Percentiles rank a stretch among this genome's conserved stretches.
Evolutionary conservation across 129 eudicot species (phyloP).

Genomic region (Solidago caesia): DNA sequence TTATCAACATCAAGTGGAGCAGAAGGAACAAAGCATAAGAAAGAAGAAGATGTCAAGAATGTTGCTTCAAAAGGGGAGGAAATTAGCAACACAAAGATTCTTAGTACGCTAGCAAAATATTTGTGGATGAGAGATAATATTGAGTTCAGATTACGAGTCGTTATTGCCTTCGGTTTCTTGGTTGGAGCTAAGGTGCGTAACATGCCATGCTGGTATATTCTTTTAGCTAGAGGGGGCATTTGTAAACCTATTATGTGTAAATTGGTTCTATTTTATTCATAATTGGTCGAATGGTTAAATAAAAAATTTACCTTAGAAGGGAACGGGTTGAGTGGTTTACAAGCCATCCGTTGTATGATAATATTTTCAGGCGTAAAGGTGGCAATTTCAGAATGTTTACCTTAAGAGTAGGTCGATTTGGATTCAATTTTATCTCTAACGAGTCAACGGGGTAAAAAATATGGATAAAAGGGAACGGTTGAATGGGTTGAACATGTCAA

Average conservation of each 20-base stretch:
- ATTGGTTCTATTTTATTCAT: background rate
- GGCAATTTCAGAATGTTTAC: background rate
- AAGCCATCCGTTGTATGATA: background rate
- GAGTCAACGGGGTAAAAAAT: background rate
- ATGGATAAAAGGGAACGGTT: background rate
- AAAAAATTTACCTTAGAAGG: background rate
- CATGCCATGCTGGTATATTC: background rate
- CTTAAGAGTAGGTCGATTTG: background rate
- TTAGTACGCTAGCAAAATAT: slow-evolving; percentile 66
- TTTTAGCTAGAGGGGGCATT: background rate
- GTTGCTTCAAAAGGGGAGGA: slow-evolving; percentile 47
- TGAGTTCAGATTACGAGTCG: slow-evolving; percentile 79
- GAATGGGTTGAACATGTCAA: background rate
- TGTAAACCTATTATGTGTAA: background rate
- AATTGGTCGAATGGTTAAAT: background rate
- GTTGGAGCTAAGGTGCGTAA: slow-evolving; percentile 85
- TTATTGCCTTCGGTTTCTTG: slow-evolving; percentile 77
- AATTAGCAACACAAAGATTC: slow-evolving; percentile 60
- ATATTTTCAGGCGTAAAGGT: background rate
- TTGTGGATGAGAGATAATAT: slow-evolving; percentile 89
- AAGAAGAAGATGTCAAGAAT: slow-evolving; percentile 35
- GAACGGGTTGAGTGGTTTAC: background rate
- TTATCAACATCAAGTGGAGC: slow-evolving; percentile 57
- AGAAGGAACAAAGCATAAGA: slow-evolving; percentile 35
- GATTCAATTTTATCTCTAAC: background rate